Evolutionary conservation across 2,329 filamentous ascomycete species (phyloP).

Genomic region (Fusarium annulatum): DNA sequence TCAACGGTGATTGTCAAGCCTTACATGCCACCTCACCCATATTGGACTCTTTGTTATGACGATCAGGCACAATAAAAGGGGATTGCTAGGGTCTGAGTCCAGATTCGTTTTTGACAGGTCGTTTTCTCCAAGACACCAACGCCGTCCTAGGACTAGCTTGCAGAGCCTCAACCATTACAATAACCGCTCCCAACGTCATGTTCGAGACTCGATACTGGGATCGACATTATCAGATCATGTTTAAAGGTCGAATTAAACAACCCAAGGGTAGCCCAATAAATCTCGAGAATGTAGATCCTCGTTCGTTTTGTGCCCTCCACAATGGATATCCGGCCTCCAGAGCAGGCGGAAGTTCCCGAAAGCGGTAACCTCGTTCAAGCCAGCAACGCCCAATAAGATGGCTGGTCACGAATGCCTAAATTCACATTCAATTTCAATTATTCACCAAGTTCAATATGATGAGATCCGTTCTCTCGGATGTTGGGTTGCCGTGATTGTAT

Average conservation of each 20-base stretch:
- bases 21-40: not conserved
- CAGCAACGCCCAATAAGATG: not conserved
- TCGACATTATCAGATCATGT: not conserved
- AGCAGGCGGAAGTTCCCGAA: not conserved
- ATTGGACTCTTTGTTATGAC: not conserved
- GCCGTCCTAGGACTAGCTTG: not conserved
- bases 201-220: not conserved
- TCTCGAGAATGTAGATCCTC: not conserved
- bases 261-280: not conserved
- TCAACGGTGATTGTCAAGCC: conserved; percentile 13
- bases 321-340: not conserved
- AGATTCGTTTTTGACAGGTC: not conserved
- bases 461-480: not conserved
- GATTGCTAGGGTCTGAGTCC: not conserved
- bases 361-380: not conserved
- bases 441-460: not conserved
- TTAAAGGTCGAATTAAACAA: rapidly evolving
- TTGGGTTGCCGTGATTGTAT: not conserved
- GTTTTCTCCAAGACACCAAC: not conserved
- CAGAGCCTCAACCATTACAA: not conserved
- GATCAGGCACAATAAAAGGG: conserved; percentile 1
- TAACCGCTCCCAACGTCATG: not conserved
- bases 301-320: not conserved
- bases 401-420: rapidly evolving
- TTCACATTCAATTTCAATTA: rapidly evolving